Base-by-base conservation (phyloP, 257 asterid species). In the Nicotiana paniculata region DNA sequence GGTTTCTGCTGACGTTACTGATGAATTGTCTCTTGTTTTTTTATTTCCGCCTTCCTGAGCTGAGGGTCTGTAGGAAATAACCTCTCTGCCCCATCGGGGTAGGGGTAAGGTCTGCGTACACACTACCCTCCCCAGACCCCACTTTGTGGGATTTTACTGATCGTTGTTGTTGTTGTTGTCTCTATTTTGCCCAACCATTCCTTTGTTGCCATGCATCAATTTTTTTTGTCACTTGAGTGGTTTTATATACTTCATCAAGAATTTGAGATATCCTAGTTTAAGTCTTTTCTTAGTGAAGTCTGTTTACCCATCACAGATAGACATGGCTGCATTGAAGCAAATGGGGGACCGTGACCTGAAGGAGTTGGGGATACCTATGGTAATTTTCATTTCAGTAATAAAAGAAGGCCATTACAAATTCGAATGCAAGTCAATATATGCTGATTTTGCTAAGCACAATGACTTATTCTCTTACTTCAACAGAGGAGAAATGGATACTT, bases 301-400 rank as follows among this genome's bases (percentile, higher is more conserved):
- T 77, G 21, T 75, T 43, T 58, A 62, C 84, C 28, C 80, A 18
- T 78, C 84, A 86, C 90, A 93, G 97, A 89, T 93, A 54, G 97
- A 93, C 83, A 90, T 93, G 93, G 87, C 87, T 65, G 92, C 86
- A 67, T 74, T 92, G 90, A 93, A 81, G 87, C 97, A 92, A 87
- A 92, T 92, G 93, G 92, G 93, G 59, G 97, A 93, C 75, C 51
- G 61, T 6, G 97, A 92, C 85, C 91, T 92, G 26, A 93, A 92
- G 87, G 97, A 92, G 83, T 46, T 93, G 87, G 97, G 97, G 68
- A 89, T 93, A 82, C 97, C 97, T 35, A 91, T 91, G 95, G 97
- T 93, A 93, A 9, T 43, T 61, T 24, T 28, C 15, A 65, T 82
- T 68, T 77, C 54, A 39, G 37, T 74, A 26, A 26, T 17, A 43